Evolutionary conservation across 2,329 filamentous ascomycete species (phyloP), one percentile per base, ranked within the genome.

Genomic region (Xylaria sp.): DNA sequence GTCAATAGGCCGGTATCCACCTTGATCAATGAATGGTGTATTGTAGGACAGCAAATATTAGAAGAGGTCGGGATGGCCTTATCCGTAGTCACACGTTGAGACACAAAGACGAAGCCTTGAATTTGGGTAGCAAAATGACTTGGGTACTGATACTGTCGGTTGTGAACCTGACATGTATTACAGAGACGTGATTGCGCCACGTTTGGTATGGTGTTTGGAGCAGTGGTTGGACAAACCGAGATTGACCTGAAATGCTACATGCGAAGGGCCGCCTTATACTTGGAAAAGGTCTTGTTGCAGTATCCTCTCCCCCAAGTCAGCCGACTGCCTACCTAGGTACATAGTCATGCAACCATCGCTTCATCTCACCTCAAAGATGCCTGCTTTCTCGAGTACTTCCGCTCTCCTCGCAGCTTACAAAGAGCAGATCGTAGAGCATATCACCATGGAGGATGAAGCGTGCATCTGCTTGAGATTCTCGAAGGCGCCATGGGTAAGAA

Each of bases 191-290:
- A 46, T 56, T 59, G 48, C 15, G 55, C 15, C 5, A 15, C 2
- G 7, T n/a, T 28, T 60, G 41, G 48, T 25, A 48, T 12, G 56
- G 20, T 2, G 23, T 13, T 34, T 13, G n/a, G 50, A 4, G 44
- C 12, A 23, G 34, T 46, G 48, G 48, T 70, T 61, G 59, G 68
- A 25, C 60, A 6, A 39, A 32, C 23, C 48, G 37, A n/a, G 48
- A 37, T 44, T 50, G 55, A 44, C 9, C 20, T 25, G 32, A 28
- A 37, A 58, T 57, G 32, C 18, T 48, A 52, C 41, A 58, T 50
- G 6, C 12, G 25, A 46, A 20, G 8, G 8, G 7, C 8, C 28
- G 25, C 56, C 39, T 25, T 20, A 13, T 32, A 46, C 56, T 32
- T 6, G 56, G 56, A 10, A n/a, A 32, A 10, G 34, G 5, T 10